Base-by-base conservation (phyloP, 1,284 basidiomycete genomes). In the Ceratobasidium sp. region DNA sequence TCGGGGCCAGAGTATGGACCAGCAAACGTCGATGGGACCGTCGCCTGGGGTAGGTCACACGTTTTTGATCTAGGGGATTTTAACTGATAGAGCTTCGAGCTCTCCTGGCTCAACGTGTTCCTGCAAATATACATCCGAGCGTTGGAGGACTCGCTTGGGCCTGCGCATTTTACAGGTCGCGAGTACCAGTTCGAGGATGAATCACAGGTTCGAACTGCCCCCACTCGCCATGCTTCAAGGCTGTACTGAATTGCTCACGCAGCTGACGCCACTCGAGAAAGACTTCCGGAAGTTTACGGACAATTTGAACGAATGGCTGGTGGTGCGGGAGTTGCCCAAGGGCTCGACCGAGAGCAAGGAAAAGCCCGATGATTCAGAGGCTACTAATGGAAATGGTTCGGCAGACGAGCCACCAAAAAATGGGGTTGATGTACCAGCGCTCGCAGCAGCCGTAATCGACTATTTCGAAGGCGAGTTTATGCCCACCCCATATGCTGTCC, bases 51-150 rank as follows among this genome's bases (percentile, higher is more conserved):
- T 94, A 82, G 82, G 46, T 51, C 43, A 32, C 19, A 22, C 37
- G 49, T 65, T 73, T 29, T 70, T 54, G 44, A 29, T 40, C 7
- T n/a, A 15, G 22, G 22, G 67, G 70, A 51, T 76, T 32, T 59
- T 70, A n/a, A 32, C 59, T 75, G 44, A 40, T 69, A 76, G 49
- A 37, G 44, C 52, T 51, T 61, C 76, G 78, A 93, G 92, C 83
- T 85, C 80, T 89, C 89, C 19, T 96, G 93, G 93, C 83, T 94
- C 37, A 86, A 84, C 80, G 85, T 88, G 17, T 91, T 93, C 85
- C 84, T 94, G 70, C 90, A 91, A 82, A 85, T 92, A 40, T 95
- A 95, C 81, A 92, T 95, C 80, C 86, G 89, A 61, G 89, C 89
- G 32, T 37, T 75, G 34, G 73, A 75, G 43, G 73, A 62, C 89